Evolutionary conservation across 306 rosid genomes (phyloP).

Genomic region (Casuarina glauca): DNA sequence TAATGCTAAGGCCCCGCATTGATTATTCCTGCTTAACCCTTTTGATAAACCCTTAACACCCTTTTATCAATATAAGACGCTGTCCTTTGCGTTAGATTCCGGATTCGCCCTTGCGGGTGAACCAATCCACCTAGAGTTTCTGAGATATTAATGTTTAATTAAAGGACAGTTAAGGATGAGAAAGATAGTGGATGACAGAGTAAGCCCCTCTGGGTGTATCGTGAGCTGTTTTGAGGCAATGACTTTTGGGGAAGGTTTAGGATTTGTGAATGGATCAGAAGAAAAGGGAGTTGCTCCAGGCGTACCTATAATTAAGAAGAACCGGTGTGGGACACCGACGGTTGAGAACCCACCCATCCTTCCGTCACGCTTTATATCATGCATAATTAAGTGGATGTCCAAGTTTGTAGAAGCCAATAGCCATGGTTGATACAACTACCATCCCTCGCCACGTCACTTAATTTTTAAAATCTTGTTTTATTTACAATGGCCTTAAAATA

Average conservation of each 20-base stretch:
- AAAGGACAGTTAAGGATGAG: constrained; percentile 9
- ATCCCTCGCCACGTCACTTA: background rate
- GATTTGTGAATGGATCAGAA: constrained; percentile 13
- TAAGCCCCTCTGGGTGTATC: background rate
- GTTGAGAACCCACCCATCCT: background rate
- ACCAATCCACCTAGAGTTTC: background rate
- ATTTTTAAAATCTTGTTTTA: no score
- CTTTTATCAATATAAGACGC: constrained; percentile 30
- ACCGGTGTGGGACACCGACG: background rate
- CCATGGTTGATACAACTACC: background rate
- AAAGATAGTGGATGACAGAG: constrained; percentile 20
- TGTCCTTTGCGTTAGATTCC: constrained; percentile 1
- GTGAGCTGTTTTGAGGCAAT: constrained; percentile 25
- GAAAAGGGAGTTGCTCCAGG: constrained; percentile 29
- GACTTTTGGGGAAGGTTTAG: constrained; percentile 17
- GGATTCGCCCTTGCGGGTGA: constrained; percentile 5
- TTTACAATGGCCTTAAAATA: no score
- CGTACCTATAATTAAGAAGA: background rate
- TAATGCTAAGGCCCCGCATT: constrained; percentile 56
- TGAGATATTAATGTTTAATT: constrained; percentile 2
- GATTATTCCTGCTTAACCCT: constrained; percentile 65
- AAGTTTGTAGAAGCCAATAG: constrained; percentile 5
- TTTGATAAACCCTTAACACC: constrained; percentile 70
- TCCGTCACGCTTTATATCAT: constrained; percentile 8
- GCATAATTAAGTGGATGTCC: background rate